Base-by-base conservation (phyloP, 2,329 filamentous ascomycete genomes). In the Pseudodiploospora longispora region DNA sequence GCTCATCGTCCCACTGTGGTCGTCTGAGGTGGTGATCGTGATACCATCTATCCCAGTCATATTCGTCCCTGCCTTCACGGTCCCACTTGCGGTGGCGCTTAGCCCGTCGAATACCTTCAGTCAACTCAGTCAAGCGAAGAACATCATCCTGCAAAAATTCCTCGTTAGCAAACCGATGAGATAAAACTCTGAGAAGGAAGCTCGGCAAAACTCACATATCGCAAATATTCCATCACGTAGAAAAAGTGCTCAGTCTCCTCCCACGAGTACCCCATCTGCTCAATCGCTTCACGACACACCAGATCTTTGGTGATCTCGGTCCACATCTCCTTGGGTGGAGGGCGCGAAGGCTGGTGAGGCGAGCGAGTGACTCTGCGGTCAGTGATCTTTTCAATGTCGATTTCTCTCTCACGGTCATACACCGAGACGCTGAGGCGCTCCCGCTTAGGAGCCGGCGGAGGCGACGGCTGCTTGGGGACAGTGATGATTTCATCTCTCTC, bases 281-380 rank as follows among this genome's bases (percentile, higher is more conserved):
- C 83, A 51, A 97, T 86, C 12, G 93, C 93, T 60, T 96, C 89
- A 42, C 84, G 81, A 47, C 83, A 74, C 10, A 97, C 87, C 32
- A 97, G 68, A 54, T 95, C 90, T 67, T 95, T 95, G 38, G 91
- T 95, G 55, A 98, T 88, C 66, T 97, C 93, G 0, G 93, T 98
- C 91, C 91, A 97, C 70, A 95, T 86, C 47, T 84, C 80, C 44
- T 77, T 75, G 30, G 75, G 67, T 41, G 72, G 73, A 27, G 70
- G 62, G 10, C 62, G 60, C 10, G 65, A 57, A 43, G 56, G 65
- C 46, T 52, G 60, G 40, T 49, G 63, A 49, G 57, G 62, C 31
- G 51, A 50, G 29, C 64, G 66, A 44, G 66, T 62, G 27, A 69
- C 68, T 50, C 63, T 70, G 50, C 68, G 68, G 49, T 83, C 79